Evolutionary conservation across 75 land plant species (phyloP), one percentile per base, ranked within the genome.

Genomic region (Cupressus sempervirens): DNA sequence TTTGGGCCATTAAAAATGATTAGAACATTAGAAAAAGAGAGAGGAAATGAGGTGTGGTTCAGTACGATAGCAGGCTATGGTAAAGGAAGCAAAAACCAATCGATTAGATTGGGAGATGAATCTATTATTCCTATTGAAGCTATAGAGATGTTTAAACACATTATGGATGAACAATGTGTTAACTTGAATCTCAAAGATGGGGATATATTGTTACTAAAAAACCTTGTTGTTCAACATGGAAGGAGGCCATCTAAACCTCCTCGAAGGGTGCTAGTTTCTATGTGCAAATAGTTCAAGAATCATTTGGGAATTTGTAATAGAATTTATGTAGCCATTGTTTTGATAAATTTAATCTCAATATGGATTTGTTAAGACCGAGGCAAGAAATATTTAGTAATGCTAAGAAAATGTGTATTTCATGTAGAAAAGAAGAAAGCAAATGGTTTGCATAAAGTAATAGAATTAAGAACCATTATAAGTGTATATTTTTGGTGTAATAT

Each of bases 201-300:
- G 38, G 88, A 84, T 26, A 45, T 87, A 45, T 50, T 87, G 73
- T 72, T 87, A 38, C 3, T 87, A 36, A 76, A 87, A 38, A 87
- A 87, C 34, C 50, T 85, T 12, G 20, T 81, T 50, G 86, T 84
- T 58, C 87, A 84, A 53, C 88, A 87, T 76, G 88, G 35, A 11
- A 46, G 88, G 36, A 52, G 75, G 65, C 65, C 88, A n/a, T 84
- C 54, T 12, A 53, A 70, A 38, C 62, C 88, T 34, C 88, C 88
- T 11, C 56, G 88, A 30, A 46, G 7, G 5, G 86, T 87, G 48
- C 52, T 84, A 3, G 88, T 76, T 18, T 34, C 86, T 16, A 30
- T 87, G 52, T 85, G 86, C 48, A 82, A 80, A 29, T 85, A 77
- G 48, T 46, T 9, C 10, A 46, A 7, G 0, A 7, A 46, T 46